Percentiles rank a stretch among this genome's conserved stretches.
Evolutionary conservation across 192 early-diverging fungal species (phyloP).

Genomic region (Backusella tarrabulga): DNA sequence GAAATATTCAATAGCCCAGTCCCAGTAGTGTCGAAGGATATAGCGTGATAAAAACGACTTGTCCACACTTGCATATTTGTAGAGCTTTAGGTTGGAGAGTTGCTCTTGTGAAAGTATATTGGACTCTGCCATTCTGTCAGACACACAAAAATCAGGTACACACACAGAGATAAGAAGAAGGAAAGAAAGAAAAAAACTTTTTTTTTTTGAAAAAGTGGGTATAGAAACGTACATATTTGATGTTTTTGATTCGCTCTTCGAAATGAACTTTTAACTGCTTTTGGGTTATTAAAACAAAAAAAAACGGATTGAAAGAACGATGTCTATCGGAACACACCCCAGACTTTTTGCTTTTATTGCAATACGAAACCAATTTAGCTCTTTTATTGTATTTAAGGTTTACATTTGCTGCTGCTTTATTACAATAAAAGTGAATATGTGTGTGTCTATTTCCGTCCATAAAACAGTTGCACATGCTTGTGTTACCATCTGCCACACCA

Average conservation of each 20-base stretch:
- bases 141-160: not conserved
- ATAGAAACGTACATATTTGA: too few species aligned
- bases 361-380: not conserved
- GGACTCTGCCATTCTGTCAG: not conserved
- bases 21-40: conserved; percentile 84
- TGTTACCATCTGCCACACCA: too few species aligned
- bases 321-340: too few species aligned
- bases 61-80: conserved; percentile 86
- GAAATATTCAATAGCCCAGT: conserved; percentile 77
- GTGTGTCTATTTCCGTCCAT: too few species aligned
- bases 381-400: too few species aligned
- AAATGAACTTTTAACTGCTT: not conserved
- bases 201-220: not conserved
- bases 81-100: conserved; percentile 64
- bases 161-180: not conserved
- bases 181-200: not conserved
- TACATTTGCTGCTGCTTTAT: too few species aligned
- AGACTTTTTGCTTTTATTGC: not conserved
- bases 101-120: conserved; percentile 19
- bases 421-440: too few species aligned
- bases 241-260: not conserved
- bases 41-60: conserved; percentile 73
- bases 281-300: not conserved
- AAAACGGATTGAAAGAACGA: too few species aligned
- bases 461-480: too few species aligned